phyloP scores from a whole-genome alignment of 495 filamentous ascomycete genomes.

The Antarctomyces pellizariae region DNA sequence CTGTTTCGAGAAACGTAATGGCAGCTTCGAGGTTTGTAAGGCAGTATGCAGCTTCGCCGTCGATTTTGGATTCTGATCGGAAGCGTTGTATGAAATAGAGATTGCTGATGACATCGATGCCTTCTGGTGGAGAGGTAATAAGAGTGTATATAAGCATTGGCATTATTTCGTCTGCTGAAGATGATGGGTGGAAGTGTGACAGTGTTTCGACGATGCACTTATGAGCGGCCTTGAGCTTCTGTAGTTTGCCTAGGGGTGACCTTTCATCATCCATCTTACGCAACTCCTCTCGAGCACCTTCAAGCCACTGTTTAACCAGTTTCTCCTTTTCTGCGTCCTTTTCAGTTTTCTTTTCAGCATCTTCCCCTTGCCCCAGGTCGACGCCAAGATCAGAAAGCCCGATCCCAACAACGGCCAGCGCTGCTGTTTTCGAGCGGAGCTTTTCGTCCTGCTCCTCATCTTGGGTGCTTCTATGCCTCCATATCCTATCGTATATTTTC shows the following conservation, averaged over 20 bases:
- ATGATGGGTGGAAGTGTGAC: slow-evolving; percentile 54
- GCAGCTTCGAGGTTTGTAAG: slow-evolving; percentile 90
- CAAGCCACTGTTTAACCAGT: slow-evolving; percentile 48
- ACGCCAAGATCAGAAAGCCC: slow-evolving; percentile 69
- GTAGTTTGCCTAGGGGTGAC: slow-evolving; percentile 79
- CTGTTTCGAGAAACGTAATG: slow-evolving; percentile 90
- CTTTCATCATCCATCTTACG: slow-evolving; percentile 66
- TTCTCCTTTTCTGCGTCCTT: slow-evolving; percentile 32
- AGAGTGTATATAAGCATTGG: slow-evolving; percentile 90
- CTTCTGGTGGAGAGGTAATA: slow-evolving; percentile 70
- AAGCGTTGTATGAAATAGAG: slow-evolving; percentile 86
- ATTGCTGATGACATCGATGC: slow-evolving; percentile 79
- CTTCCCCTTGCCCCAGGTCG: slow-evolving; percentile 31
- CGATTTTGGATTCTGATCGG: slow-evolving; percentile 60
- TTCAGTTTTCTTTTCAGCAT: slow-evolving; percentile 19
- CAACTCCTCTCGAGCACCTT: slow-evolving; percentile 47
- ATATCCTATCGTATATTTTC: slow-evolving; percentile 65
- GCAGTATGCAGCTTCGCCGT: slow-evolving; percentile 88
- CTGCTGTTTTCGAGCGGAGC: slow-evolving; percentile 80
- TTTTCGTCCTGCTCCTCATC: slow-evolving; percentile 94
- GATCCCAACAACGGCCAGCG: slow-evolving; percentile 73
- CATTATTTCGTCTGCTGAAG: slow-evolving; percentile 89
- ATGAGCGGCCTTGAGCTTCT: slow-evolving; percentile 67
- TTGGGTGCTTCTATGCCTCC: slow-evolving; percentile 73
- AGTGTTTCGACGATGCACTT: slow-evolving; percentile 87